Evolutionary conservation across 2,329 filamentous ascomycete genomes (phyloP), one percentile per base, ranked within the genome.

Genomic region (Rosellinia necatrix): DNA sequence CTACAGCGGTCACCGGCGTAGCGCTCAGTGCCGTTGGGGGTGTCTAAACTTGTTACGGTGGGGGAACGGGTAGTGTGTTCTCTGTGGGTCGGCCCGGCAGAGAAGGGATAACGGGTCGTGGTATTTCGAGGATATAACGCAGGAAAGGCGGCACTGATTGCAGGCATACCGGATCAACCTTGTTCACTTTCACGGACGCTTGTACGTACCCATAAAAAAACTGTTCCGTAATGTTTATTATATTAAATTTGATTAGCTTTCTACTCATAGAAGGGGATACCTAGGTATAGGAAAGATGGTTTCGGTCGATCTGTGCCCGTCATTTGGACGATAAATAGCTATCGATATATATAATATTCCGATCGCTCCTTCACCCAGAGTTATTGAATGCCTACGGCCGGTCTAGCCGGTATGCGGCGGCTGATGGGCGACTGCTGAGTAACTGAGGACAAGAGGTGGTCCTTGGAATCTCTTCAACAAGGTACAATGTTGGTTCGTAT

Each of bases 1-100:
- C 88, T 6, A 81, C 84, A 3, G 70, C 81, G 10, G 68, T 87
- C 50, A 82, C 84, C 2, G 88, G 88, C 12, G 29, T 78, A n/a
- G 78, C 74, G 1, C 69, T 87, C 32, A 80, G 78, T 24, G 72
- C 78, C 51, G 79, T 85, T 37, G 72, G 78, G 63, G 70, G 82
- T 70, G 72, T 82, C 70, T 76, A 74, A 74, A 49, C 43, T 6
- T 25, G 4, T 35, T 19, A 37, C 17, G n/a, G 10, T 35, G n/a
- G n/a, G 40, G 25, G 25, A 15, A 38, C 6, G 3, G 19, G 22
- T 15, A 5, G 5, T n/a, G 17, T 50, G 22, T 40, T n/a, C 29
- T 38, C 40, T 40, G 32, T 19, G 9, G 30, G 4, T 27, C 44
- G n/a, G 24, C 15, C 8, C 51, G 27, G 27, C 32, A 47, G 21